Base-by-base conservation (phyloP, 2,329 filamentous ascomycete species). In the Apiospora hydei region DNA sequence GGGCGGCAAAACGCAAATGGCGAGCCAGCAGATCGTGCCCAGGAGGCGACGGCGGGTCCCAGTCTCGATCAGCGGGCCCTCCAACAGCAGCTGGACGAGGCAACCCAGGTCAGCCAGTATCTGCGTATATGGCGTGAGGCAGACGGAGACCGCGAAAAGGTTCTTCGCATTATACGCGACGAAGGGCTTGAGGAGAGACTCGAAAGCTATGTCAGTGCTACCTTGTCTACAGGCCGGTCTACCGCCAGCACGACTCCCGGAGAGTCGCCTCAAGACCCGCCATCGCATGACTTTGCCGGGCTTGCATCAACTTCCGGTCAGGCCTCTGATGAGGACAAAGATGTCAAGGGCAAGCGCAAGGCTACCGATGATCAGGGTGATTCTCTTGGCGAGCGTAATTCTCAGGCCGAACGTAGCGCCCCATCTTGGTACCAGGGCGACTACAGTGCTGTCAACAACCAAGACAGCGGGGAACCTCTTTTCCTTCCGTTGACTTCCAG, bases 141-240 rank as follows among this genome's bases (percentile, higher is more conserved):
- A 1, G 85, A 86, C 61, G 90, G 90, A 5, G 86, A 92, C 75
- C 86, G 87, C 0, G 84, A 88, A 47, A 86, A 85, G 72, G 89
- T 93, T 38, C 75, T 92, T 3, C 83, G 85, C 53, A 89, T 93
- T 30, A 90, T 92, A 44, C 86, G 88, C 51, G 86, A 89, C 49
- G 90, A 92, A 75, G 85, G 87, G 5, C 84, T 89, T 2, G 85
- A 88, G 71, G 88, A 89, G 14, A 87, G 88, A 69, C 84, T 93
- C 46, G 83, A 84, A 14, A 89, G 90, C 78, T 89, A 90, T 84
- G 85, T 92, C 14, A 84, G 86, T 44, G 83, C 88, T 34, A 89
- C 90, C 73, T 84, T 80, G 73, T 79, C 74, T 34, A 83, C 80
- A 73, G 70, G 68, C 4, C 46, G 43, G 18, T 69, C 49, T 16